Conservation (phyloP, 768 basidiomycete species). For the Suillus spraguei region DNA sequence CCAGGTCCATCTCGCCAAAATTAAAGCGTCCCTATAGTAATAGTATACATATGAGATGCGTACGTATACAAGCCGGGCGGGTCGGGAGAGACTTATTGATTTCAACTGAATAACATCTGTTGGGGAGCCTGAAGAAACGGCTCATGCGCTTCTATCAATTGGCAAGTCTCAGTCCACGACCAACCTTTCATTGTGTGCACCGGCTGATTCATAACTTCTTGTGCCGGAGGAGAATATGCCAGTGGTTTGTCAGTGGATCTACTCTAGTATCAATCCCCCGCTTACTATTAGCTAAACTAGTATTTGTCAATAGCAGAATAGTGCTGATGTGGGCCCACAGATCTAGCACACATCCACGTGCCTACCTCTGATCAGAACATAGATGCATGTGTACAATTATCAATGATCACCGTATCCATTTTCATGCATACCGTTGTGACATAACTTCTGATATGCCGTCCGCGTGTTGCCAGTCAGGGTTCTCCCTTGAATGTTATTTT, state of each 20-base stretch:
- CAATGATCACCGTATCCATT: not conserved
- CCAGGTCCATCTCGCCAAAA: slow-evolving; percentile 66
- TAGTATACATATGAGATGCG: no score
- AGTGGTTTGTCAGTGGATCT: not conserved
- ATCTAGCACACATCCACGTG: not conserved
- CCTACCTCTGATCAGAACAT: not conserved
- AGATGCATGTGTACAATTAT: no score
- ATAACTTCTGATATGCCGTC: not conserved
- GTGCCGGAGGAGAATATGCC: slow-evolving; percentile 50
- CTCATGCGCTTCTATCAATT: slow-evolving; percentile 13
- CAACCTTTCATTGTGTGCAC: slow-evolving; percentile 50
- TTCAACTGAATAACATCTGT: slow-evolving; percentile 60
- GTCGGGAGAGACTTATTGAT: slow-evolving; percentile 72
- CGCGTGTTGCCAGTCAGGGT: not conserved
- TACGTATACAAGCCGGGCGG: no score
- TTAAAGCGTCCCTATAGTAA: slow-evolving; percentile 46
- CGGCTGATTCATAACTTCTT: slow-evolving; percentile 33
- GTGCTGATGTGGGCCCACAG: no score
- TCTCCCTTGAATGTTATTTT: not conserved
- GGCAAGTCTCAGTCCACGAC: slow-evolving; percentile 57
- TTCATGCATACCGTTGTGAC: not conserved
- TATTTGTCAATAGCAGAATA: slow-evolving; percentile 42
- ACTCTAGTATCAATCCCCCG: not conserved
- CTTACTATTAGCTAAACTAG: not conserved
- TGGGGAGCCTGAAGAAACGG: slow-evolving; percentile 40